Evolutionary conservation across 371 early-diverging fungal species (phyloP).

Genomic region (Rhizopus delemar): DNA sequence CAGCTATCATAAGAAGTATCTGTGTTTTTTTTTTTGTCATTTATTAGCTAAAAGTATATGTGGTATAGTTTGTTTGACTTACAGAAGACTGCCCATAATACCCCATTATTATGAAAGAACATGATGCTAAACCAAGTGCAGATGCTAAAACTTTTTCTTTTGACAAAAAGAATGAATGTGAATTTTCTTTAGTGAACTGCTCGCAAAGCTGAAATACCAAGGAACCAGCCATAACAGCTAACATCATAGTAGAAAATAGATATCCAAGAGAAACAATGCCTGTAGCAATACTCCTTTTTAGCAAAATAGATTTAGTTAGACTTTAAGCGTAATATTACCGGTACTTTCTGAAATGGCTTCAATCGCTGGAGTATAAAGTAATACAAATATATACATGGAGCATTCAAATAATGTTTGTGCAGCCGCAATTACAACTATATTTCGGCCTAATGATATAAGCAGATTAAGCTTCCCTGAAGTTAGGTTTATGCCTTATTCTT

Average conservation of each 20-base stretch:
- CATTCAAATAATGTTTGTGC: conserved; percentile 79
- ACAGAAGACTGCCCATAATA: conserved; percentile 33
- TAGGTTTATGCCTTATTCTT: not conserved
- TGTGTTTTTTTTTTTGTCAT: not conserved
- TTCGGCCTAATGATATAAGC: conserved; percentile 13
- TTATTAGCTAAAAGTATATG: not conserved
- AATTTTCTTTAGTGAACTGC: conserved; percentile 11
- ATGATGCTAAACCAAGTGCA: conserved; percentile 39
- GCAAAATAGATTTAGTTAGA: conserved; percentile 3
- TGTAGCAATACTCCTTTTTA: not conserved
- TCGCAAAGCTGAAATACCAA: conserved; percentile 59
- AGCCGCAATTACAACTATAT: conserved; percentile 64
- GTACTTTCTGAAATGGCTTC: conserved; percentile 37
- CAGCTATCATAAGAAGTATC: conserved; percentile 20
- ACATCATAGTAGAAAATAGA: conserved; percentile 75
- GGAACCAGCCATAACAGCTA: conserved; percentile 75
- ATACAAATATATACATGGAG: conserved; percentile 82
- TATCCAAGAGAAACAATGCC: conserved; percentile 52
- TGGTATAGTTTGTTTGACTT: conserved; percentile 9
- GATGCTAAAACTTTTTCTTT: conserved; percentile 31
- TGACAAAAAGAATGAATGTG: conserved; percentile 14
- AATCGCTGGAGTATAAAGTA: conserved; percentile 73
- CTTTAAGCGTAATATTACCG: not conserved
- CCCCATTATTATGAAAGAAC: conserved; percentile 39
- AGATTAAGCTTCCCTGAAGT: not conserved